Conservation (phyloP, 2,329 filamentous ascomycete genomes). For the Penicillium sp. region DNA sequence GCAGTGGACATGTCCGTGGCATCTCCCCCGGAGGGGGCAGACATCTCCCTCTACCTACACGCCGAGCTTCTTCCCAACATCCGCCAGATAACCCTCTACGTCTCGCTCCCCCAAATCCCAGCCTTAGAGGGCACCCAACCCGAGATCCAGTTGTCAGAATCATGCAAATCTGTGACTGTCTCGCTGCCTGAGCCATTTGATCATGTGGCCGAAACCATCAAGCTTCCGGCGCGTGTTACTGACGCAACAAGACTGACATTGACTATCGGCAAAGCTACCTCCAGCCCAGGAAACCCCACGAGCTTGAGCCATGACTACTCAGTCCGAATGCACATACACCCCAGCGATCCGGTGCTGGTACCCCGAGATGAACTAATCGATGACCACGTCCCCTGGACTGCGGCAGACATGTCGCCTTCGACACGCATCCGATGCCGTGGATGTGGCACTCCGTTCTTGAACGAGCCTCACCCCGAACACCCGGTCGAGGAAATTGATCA, state of each 20-base stretch:
- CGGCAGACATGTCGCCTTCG: slow-evolving; percentile 38
- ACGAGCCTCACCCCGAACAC: slow-evolving; percentile 4
- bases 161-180: slow-evolving; percentile 38
- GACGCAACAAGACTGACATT: slow-evolving; percentile 30
- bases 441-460: slow-evolving; percentile 39
- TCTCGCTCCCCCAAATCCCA: slow-evolving; percentile 44
- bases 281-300: slow-evolving; percentile 28
- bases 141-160: slow-evolving; percentile 37
- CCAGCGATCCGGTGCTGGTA: slow-evolving; percentile 26
- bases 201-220: slow-evolving; percentile 44
- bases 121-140: slow-evolving; percentile 15
- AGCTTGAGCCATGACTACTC: slow-evolving; percentile 47
- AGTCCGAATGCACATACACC: slow-evolving; percentile 56
- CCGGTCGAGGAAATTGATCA: not conserved
- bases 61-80: slow-evolving; percentile 64
- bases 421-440: slow-evolving; percentile 41
- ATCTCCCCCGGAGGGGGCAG: slow-evolving; percentile 6
- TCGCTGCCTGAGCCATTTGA: slow-evolving; percentile 35
- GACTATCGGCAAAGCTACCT: slow-evolving; percentile 5
- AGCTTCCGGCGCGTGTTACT: slow-evolving; percentile 48
- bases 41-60: slow-evolving; percentile 50
- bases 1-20: slow-evolving; percentile 5
- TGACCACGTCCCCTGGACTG: slow-evolving; percentile 43
- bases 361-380: slow-evolving; percentile 29
- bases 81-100: slow-evolving; percentile 60